Evolutionary conservation across 164 flowering plant species (phyloP).

Genomic region (Brasenia schreberi): DNA sequence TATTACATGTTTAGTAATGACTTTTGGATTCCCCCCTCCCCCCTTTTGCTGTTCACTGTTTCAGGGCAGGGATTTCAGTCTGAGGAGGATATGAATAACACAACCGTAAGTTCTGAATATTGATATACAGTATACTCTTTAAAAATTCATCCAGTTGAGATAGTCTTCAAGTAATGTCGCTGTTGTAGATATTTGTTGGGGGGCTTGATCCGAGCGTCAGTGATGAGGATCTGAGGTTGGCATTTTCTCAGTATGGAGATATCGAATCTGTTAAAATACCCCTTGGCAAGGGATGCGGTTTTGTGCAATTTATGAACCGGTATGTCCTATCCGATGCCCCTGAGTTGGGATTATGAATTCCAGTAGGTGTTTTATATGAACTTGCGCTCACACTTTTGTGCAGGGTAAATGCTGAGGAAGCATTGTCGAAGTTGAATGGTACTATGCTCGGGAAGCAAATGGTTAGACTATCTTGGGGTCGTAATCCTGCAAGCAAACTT

Average conservation of each 20-base stretch:
- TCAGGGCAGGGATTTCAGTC: slow-evolving; percentile 36
- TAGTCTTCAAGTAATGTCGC: slow-evolving; percentile 10
- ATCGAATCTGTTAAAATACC: slow-evolving; percentile 85
- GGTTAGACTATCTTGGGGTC: slow-evolving; percentile 96
- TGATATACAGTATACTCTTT: neutral
- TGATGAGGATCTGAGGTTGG: slow-evolving; percentile 82
- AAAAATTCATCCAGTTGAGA: neutral
- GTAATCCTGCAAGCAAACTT: slow-evolving; percentile 91
- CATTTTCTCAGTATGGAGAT: slow-evolving; percentile 78
- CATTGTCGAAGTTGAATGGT: slow-evolving; percentile 67
- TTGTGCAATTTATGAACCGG: slow-evolving; percentile 93
- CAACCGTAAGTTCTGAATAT: slow-evolving; percentile 53
- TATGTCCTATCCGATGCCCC: slow-evolving; percentile 8
- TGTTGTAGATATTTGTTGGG: slow-evolving; percentile 86
- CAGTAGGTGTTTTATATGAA: neutral
- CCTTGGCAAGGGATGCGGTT: slow-evolving; percentile 91
- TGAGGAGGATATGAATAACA: slow-evolving; percentile 61
- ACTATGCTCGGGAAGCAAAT: slow-evolving; percentile 77
- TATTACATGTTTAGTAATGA: no score
- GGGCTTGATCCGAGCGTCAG: slow-evolving; percentile 80
- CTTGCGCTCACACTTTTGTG: neutral
- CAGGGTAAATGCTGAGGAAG: slow-evolving; percentile 82
- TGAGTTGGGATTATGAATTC: neutral
- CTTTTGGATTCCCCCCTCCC: no score
- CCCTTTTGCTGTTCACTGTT: neutral